phyloP scores from a whole-genome alignment of 805 yeast genomes.

The Nakazawaea holstii region DNA sequence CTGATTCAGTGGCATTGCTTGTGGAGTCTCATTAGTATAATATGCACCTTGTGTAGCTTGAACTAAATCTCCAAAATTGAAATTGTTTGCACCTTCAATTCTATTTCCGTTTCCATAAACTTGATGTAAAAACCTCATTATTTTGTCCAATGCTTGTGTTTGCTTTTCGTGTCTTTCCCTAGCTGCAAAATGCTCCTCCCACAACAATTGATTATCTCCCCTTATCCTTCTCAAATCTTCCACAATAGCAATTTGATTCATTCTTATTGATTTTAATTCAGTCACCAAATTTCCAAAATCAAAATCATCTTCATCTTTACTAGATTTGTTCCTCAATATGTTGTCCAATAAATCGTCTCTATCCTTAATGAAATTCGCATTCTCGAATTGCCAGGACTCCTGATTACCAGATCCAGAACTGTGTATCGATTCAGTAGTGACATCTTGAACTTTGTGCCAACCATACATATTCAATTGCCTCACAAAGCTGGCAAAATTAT shows the following conservation, averaged over 20 bases:
- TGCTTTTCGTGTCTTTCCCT: constrained; percentile 84
- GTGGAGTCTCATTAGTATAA: neutral
- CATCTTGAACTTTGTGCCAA: constrained; percentile 97
- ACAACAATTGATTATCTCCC: constrained; percentile 81
- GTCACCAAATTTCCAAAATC: constrained; percentile 50
- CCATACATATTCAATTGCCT: constrained; percentile 98
- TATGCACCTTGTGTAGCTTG: constrained; percentile 17
- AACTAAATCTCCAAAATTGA: constrained; percentile 8
- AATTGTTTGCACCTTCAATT: constrained; percentile 23
- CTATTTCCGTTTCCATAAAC: constrained; percentile 66
- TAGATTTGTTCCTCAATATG: constrained; percentile 69
- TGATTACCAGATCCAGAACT: constrained; percentile 38
- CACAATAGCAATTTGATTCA: constrained; percentile 73
- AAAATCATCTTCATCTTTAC: constrained; percentile 36
- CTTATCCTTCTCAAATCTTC: constrained; percentile 81
- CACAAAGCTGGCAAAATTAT: constrained; percentile 92
- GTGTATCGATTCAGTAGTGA: constrained; percentile 65
- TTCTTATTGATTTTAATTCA: constrained; percentile 72
- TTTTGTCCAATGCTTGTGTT: constrained; percentile 82
- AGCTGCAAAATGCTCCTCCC: constrained; percentile 84
- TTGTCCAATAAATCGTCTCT: constrained; percentile 81
- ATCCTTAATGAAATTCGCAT: constrained; percentile 70
- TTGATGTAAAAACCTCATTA: constrained; percentile 80
- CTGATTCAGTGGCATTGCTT: neutral
- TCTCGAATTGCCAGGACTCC: constrained; percentile 85